Percentiles rank a stretch among this genome's conserved stretches.
Evolutionary conservation across 805 yeast species (phyloP).

Genomic region (Monosporozyma solicola): DNA sequence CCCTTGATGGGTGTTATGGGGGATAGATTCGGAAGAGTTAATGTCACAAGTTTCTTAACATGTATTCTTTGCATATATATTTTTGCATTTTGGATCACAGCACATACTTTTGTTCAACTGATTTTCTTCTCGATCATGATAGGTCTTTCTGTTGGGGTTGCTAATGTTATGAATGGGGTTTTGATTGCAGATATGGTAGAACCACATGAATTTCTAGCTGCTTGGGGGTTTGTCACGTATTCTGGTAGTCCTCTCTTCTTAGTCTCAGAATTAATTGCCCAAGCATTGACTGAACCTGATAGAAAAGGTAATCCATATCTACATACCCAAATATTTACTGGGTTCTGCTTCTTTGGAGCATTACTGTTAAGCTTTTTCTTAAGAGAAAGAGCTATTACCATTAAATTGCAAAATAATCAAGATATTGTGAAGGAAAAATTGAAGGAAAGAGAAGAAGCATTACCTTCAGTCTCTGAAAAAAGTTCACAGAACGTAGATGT

Average conservation of each 20-base stretch:
- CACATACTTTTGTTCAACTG: slow-evolving; percentile 34
- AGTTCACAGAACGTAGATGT: neutral
- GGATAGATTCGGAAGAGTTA: slow-evolving; percentile 40
- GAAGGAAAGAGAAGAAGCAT: neutral
- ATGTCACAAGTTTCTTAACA: slow-evolving; percentile 34
- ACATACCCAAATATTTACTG: slow-evolving; percentile 54
- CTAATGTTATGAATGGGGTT: slow-evolving; percentile 34
- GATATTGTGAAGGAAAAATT: slow-evolving; percentile 22
- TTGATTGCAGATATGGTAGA: slow-evolving; percentile 36
- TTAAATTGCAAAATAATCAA: slow-evolving; percentile 13
- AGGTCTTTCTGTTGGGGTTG: slow-evolving; percentile 41
- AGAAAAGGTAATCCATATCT: slow-evolving; percentile 37
- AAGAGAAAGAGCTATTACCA: slow-evolving; percentile 32
- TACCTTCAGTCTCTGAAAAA: neutral
- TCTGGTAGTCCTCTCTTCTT: slow-evolving; percentile 28
- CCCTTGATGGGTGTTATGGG: slow-evolving; percentile 39
- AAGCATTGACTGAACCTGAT: slow-evolving; percentile 33
- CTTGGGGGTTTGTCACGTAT: slow-evolving; percentile 31
- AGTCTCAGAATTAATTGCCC: slow-evolving; percentile 47
- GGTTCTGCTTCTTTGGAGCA: slow-evolving; percentile 38
- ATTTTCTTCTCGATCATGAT: slow-evolving; percentile 35
- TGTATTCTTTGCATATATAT: slow-evolving; percentile 31
- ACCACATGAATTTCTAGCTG: slow-evolving; percentile 32
- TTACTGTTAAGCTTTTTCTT: slow-evolving; percentile 34
- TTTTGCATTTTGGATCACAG: slow-evolving; percentile 43